A percentile compares a stretch with the other conserved stretches of the same genome.
These are phyloP conservation scores for Perkinsus olseni DNA, from an alignment of 169 alveolate species.

Conservation along the genomic window DNA sequence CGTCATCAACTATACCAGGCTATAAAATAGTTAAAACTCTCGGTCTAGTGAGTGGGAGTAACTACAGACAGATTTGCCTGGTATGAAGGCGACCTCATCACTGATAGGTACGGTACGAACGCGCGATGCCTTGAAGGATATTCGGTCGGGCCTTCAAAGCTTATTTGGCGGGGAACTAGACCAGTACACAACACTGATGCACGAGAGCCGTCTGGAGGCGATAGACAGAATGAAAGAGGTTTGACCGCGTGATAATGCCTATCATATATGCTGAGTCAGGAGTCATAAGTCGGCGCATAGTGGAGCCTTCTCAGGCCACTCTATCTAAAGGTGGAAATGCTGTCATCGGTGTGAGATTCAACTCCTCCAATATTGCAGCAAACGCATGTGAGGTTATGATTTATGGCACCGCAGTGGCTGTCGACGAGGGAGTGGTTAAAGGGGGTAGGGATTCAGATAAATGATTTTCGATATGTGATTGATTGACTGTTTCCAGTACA, in stretches of 20 bases:
- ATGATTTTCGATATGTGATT: not conserved
- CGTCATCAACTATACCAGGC: not conserved
- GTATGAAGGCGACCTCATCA: not conserved
- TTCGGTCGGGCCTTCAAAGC: not conserved
- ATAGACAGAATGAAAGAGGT: not conserved
- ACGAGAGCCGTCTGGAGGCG: not conserved
- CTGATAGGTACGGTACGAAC: not conserved
- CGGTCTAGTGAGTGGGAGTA: not conserved
- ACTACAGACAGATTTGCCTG: not conserved
- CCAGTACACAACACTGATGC: not conserved
- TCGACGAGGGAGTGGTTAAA: not conserved
- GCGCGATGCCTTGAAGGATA: not conserved
- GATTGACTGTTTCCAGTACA: not conserved
- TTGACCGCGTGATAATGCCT: too few species aligned
- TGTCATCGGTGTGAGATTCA: not conserved
- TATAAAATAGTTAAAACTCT: not conserved
- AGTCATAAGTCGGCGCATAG: too few species aligned
- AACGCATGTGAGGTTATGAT: not conserved
- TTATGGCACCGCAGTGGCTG: not conserved
- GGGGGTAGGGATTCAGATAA: not conserved
- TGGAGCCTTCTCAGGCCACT: not conserved
- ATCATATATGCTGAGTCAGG: too few species aligned
- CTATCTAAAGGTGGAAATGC: not conserved
- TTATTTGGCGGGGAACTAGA: not conserved
- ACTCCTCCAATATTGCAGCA: not conserved